Evolutionary conservation across 306 rosid genomes (phyloP).

Genomic region (Vicia sativa): DNA sequence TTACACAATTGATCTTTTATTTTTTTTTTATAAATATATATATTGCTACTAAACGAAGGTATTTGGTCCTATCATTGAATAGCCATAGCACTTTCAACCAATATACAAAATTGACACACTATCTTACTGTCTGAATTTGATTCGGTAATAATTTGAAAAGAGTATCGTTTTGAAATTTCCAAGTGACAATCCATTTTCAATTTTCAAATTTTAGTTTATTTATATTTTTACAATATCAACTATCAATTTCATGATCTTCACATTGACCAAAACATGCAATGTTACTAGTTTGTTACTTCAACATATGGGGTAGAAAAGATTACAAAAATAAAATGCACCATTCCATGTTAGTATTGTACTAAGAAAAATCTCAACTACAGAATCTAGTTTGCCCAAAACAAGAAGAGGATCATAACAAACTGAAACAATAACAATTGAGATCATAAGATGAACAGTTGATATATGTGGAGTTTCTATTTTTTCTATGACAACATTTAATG

Average conservation of each 20-base stretch:
- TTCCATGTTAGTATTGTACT: conserved; percentile 39
- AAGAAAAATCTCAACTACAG: conserved; percentile 46
- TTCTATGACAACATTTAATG: conserved; percentile 40
- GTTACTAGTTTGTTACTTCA: conserved; percentile 33
- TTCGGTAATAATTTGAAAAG: conserved; percentile 30
- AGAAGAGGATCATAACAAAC: conserved; percentile 51
- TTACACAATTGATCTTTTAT: conserved; percentile 6
- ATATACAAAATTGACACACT: conserved; percentile 15
- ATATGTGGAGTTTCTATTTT: conserved; percentile 20
- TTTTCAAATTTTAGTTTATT: conserved; percentile 17
- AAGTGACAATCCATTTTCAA: conserved; percentile 33
- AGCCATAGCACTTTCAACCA: conserved; percentile 32
- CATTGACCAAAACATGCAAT: conserved; percentile 29
- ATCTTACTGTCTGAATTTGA: conserved; percentile 28
- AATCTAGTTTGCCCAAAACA: conserved; percentile 48
- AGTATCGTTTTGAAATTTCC: conserved; percentile 30
- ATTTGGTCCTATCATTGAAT: conserved; percentile 29
- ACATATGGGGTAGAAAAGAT: conserved; percentile 4
- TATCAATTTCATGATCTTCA: conserved; percentile 36
- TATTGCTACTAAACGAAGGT: conserved; percentile 33
- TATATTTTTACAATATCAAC: conserved; percentile 20
- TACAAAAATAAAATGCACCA: background rate
- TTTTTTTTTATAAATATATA: background rate
- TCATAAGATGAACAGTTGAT: conserved; percentile 47
- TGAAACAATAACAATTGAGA: conserved; percentile 45